Base-by-base conservation (phyloP, 2,329 filamentous ascomycete genomes). In the Zymoseptoria crescenta region DNA sequence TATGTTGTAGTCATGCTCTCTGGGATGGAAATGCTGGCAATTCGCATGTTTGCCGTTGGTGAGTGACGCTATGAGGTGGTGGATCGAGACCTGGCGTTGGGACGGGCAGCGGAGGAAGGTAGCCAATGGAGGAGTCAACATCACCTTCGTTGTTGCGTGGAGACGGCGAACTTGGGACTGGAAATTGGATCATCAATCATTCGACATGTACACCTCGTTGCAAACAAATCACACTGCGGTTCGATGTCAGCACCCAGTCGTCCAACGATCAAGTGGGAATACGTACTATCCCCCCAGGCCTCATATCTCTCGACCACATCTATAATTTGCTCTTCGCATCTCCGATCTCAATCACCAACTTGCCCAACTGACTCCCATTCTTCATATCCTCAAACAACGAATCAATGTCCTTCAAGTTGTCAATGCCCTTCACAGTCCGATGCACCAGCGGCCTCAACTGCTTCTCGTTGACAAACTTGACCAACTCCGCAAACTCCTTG, bases 401-500 rank as follows among this genome's bases (percentile, higher is more conserved):
- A 61, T 97, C 85, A 56, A 97, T 89, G n/a, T 79, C 87, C n/a
- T 85, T 80, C 6, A 96, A 67, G 67, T 92, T 86, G 56, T 88
- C 85, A 65, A 96, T 74, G 0, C 90, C 89, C 84, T 83, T 13
- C 0, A 86, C 83, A 5, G 65, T 63, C 56, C 87, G 82, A 64
- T 88, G 94, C 0, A 97, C 83, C 3, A 96, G 79, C 0, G 93
- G 92, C 56, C 78, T 81, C 61, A 96, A 86, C 69, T 87, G 82
- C 64, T 90, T 84, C 63, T 85, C 76, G 10, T 80, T 80, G 41
- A 96, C 88, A 75, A 96, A 96, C 1, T 81, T 80, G 5, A 96
- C 81, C 91, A 97, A 96, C 21, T 94, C 89, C n/a, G 79, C 79
- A 70, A 96, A 97, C 75, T 97, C 94, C 70, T 84, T 86, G 51